Base-by-base conservation (phyloP, 2,329 filamentous ascomycete genomes). In the Laburnicola sp. region DNA sequence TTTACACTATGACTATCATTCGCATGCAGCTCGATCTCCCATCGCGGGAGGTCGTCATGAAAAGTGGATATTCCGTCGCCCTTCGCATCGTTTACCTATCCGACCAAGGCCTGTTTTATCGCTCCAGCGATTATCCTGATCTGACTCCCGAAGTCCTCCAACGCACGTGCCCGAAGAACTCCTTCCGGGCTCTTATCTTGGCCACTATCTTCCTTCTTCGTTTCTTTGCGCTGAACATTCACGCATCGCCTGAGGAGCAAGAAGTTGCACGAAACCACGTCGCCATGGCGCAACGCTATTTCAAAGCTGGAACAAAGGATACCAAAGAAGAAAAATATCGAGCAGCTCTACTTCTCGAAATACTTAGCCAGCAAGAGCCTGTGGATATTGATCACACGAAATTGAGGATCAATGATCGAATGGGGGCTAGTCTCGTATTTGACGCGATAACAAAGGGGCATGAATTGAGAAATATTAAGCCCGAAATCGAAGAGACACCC, bases 181-280 rank as follows among this genome's bases (percentile, higher is more conserved):
- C 59, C 42, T 61, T 56, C 37, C 57, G 60, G 28, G 50, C 57
- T 3, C 44, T 62, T 3, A 42, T 56, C 22, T 47, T 65, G 5
- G 58, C 60, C 0, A 57, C 56, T 2, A 42, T 60, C 7, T 65
- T 63, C 36, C 53, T 64, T 2, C 55, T 65, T 10, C 58, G 60
- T 11, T 62, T 62, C 52, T 65, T 65, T 42, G 57, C 51, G 6
- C 46, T 64, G 8, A 65, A 63, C 36, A 56, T 45, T 26, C 45
- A 52, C 36, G 59, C 58, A 9, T 41, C 51, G 6, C 40, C 56
- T 3, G 60, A 62, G 37, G 60, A 65, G 41, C 60, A 57, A 36
- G 60, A 63, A 35, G 31, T 60, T 3, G 60, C 62, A 8, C 58
- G 57, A n/a, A 63, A 65, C 35, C 60, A 63, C 36, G 53, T 65